Evolutionary conservation across 345 rosid genomes (phyloP), one percentile per base, ranked within the genome.

Genomic region (Diplotaxis tenuifolia): DNA sequence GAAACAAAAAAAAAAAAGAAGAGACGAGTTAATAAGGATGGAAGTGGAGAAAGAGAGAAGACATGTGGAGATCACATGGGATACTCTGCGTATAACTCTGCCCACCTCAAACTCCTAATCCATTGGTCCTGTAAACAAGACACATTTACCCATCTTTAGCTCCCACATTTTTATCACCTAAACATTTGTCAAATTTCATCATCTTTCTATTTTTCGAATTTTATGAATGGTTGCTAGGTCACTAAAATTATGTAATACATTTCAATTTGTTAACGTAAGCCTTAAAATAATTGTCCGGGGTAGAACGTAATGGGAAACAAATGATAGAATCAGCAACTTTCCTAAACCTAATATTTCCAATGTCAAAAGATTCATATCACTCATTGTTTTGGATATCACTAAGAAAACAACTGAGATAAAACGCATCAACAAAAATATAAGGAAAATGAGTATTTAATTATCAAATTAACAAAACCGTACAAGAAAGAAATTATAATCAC

Each of bases 1-100:
- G n/a, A 28, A 16, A 14, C 3, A 65, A 22, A 9, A 0, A n/a
- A n/a, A 22, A 73, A 5, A 25, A 9, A 38, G 11, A 64, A 32
- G 12, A 68, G 8, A 12, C 54, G 15, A 58, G 72, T 45, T 45
- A 73, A 65, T 7, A 56, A 52, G 42, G 73, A 52, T 50, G 29
- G 21, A 57, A 8, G 25, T 3, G 10, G 54, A 73, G 59, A 73
- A 65, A 50, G 73, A 74, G 54, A 54, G 49, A 70, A 14, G 75
- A 70, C 75, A 76, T 71, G 80, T 76, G 75, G 72, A 71, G 71
- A 64, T 70, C 80, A 76, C 80, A 76, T 76, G 80, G 80, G 80
- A 69, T 69, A 47, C 75, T 65, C 75, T 75, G 79, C 58, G 70
- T 57, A 53, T 75, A 10, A 42, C 50, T 54, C 65, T 76, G 75